A percentile compares a stretch with the other conserved stretches of the same genome.
Conservation (phyloP, 306 rosid species). For the Prosopis cineraria region DNA sequence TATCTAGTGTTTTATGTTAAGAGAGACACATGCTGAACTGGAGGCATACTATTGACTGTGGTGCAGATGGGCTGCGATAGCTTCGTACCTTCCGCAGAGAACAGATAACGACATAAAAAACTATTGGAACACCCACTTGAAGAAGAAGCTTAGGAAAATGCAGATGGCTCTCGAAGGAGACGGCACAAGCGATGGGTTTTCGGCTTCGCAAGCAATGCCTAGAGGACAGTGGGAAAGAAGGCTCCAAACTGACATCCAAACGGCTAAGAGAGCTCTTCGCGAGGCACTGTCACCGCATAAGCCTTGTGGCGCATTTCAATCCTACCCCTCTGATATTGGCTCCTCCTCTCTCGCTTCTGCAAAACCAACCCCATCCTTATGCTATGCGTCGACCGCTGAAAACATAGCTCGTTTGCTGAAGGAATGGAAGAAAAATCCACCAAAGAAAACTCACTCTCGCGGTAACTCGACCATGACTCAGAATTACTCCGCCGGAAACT, state of each 20-base stretch:
- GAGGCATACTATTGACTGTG: constrained; percentile 29
- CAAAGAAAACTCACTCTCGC: constrained; percentile 36
- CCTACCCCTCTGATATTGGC: constrained; percentile 23
- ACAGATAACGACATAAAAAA: constrained; percentile 96
- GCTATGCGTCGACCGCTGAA: constrained; percentile 75
- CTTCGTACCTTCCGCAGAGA: constrained; percentile 95
- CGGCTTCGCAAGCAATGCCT: constrained; percentile 50
- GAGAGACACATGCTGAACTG: constrained; percentile 26
- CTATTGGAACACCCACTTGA: constrained; percentile 93
- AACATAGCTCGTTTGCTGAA: constrained; percentile 77
- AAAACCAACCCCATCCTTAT: constrained; percentile 36
- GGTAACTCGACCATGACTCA: constrained; percentile 34
- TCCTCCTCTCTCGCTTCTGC: constrained; percentile 6
- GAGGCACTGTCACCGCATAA: constrained; percentile 76
- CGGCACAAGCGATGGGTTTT: constrained; percentile 35
- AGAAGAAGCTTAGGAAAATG: constrained; percentile 71
- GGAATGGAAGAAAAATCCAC: constrained; percentile 71
- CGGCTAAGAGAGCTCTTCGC: constrained; percentile 76
- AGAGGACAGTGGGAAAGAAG: constrained; percentile 98
- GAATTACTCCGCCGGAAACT: constrained; percentile 37
- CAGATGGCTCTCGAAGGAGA: constrained; percentile 37
- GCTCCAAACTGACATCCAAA: constrained; percentile 82
- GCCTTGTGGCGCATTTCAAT: constrained; percentile 25
- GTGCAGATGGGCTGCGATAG: constrained; percentile 97
- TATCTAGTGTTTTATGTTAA: not conserved